These are phyloP conservation scores for Funneliformis caledonium DNA, from an alignment of 371 early-diverging fungal species.

Conservation along the genomic window DNA sequence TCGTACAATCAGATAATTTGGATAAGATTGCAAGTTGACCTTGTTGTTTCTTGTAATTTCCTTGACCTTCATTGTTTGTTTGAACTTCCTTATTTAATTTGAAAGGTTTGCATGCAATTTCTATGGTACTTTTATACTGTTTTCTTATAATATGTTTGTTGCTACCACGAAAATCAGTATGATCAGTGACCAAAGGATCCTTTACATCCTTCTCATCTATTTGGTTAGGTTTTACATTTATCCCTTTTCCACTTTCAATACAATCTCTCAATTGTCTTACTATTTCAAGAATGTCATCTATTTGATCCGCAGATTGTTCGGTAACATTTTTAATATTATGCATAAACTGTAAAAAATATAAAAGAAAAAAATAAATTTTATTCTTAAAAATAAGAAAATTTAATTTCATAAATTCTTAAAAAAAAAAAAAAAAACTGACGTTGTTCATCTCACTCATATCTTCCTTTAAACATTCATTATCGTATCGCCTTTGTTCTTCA, in stretches of 20 bases:
- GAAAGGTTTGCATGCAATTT: not conserved
- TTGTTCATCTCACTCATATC: not conserved
- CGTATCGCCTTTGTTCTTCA: not conserved
- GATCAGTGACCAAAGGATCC: not conserved
- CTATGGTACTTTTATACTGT: too few relatives aligned
- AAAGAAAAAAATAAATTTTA: not conserved
- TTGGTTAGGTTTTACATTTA: not conserved
- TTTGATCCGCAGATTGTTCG: not conserved
- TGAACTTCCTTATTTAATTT: not conserved
- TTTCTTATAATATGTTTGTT: not conserved
- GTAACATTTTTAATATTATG: not conserved
- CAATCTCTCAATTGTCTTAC: not conserved
- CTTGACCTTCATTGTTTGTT: too few relatives aligned
- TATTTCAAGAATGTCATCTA: not conserved
- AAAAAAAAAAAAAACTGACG: too few relatives aligned
- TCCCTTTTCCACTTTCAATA: not conserved
- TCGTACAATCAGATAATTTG: constrained; percentile 17
- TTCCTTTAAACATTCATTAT: not conserved
- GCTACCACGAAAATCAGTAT: not conserved
- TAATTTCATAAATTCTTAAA: too few relatives aligned
- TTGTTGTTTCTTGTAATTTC: not conserved
- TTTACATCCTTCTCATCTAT: not conserved
- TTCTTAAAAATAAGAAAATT: not conserved
- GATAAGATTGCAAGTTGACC: constrained; percentile 22
- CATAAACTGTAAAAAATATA: not conserved